Conservation (phyloP, 352 stramenopile genomes). For the Phytophthora pseudosyringae region DNA sequence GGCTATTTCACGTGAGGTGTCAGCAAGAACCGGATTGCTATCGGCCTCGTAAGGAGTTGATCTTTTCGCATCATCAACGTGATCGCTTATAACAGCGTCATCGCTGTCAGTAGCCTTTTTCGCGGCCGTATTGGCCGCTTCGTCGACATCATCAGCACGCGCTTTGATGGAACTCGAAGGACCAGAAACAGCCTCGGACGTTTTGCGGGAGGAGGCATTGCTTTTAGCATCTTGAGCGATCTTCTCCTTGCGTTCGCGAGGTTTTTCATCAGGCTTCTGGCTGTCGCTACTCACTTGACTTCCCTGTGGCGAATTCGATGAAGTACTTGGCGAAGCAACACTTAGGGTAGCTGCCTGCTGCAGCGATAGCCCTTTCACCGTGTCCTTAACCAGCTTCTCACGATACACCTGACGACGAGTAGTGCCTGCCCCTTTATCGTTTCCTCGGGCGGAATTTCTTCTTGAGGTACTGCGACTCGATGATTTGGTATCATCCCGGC, state of each 20-base stretch:
- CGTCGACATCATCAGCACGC: slow-evolving; percentile 1
- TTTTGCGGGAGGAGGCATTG: neutral
- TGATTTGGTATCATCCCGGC: slow-evolving; percentile 31
- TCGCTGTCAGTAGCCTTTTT: neutral
- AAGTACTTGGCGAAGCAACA: slow-evolving; percentile 3
- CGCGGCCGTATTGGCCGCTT: neutral
- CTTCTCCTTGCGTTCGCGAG: slow-evolving; percentile 1
- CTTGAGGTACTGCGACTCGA: slow-evolving; percentile 31
- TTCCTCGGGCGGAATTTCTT: slow-evolving; percentile 32
- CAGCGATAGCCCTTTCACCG: slow-evolving; percentile 14
- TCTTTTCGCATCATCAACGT: neutral
- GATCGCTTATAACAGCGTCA: neutral
- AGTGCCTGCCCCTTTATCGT: slow-evolving; percentile 22
- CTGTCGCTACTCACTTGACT: slow-evolving; percentile 10
- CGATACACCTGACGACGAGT: slow-evolving; percentile 65
- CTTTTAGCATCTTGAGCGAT: neutral
- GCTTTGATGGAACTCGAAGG: neutral
- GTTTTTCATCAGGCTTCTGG: slow-evolving; percentile 4
- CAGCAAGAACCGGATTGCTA: neutral
- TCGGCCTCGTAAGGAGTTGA: neutral
- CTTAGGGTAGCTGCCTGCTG: neutral
- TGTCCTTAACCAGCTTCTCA: slow-evolving; percentile 54
- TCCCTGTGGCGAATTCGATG: slow-evolving; percentile 12
- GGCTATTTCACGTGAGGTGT: neutral
- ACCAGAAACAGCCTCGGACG: neutral